Conservation (phyloP, 208 protist genomes). For the Borovskyia barvae region DNA sequence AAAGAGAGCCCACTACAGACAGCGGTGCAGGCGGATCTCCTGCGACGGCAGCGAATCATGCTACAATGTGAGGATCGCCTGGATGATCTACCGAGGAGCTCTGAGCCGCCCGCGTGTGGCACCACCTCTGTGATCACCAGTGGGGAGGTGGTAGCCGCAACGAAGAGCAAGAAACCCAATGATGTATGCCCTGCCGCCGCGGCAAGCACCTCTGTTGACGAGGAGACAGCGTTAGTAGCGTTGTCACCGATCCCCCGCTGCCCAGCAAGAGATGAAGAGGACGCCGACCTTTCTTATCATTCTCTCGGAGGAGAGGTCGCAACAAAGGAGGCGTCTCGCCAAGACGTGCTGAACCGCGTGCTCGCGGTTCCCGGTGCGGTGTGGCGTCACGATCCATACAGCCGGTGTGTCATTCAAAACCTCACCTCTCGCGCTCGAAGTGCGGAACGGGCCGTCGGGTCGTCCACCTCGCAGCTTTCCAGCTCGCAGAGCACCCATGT, state of each 20-base stretch:
- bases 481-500: too few species aligned
- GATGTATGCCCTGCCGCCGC: too few species aligned
- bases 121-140: too few species aligned
- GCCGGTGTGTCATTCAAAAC: constrained; percentile 25
- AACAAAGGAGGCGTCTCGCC: constrained; percentile 1
- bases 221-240: constrained; percentile 3
- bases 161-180: too few species aligned
- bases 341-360: constrained; percentile 16
- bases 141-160: too few species aligned
- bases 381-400: constrained; percentile 80
- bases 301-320: neutral
- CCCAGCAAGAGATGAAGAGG: neutral
- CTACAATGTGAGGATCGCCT: too few species aligned
- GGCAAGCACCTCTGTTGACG: neutral
- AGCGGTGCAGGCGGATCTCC: constrained; percentile 17
- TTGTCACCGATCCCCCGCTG: constrained; percentile 24
- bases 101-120: too few species aligned
- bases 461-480: constrained; percentile 1
- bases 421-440: neutral
- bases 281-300: constrained; percentile 4
- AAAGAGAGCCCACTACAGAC: constrained; percentile 12
- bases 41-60: too few species aligned
- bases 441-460: neutral
- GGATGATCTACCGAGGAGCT: too few species aligned
- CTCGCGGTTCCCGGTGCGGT: constrained; percentile 38